phyloP scores from a whole-genome alignment of 495 filamentous ascomycete genomes.

The Hyphodiscus hymeniophilus region DNA sequence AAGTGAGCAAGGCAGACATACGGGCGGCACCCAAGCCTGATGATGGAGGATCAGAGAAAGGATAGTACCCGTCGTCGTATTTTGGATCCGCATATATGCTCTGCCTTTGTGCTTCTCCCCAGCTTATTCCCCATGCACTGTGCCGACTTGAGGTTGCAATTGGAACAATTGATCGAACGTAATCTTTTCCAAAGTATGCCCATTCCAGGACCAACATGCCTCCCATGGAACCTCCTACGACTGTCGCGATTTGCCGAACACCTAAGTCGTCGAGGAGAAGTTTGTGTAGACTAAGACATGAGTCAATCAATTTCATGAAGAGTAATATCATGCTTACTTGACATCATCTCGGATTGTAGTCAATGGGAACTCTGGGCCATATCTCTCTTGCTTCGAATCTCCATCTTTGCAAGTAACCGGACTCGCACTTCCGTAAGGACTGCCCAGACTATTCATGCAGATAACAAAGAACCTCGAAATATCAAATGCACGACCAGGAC shows the following conservation, averaged over 20 bases:
- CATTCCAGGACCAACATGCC: slow-evolving; percentile 97
- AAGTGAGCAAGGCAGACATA: slow-evolving; percentile 93
- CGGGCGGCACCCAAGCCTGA: slow-evolving; percentile 88
- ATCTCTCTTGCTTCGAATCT: slow-evolving; percentile 61
- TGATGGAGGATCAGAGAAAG: slow-evolving; percentile 71
- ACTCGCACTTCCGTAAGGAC: slow-evolving; percentile 93
- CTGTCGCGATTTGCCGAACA: slow-evolving; percentile 75
- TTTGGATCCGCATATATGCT: slow-evolving; percentile 98
- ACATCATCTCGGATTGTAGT: slow-evolving; percentile 95
- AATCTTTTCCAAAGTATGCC: slow-evolving; percentile 91
- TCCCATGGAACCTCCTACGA: slow-evolving; percentile 96
- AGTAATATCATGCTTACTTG: slow-evolving; percentile 46
- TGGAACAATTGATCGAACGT: slow-evolving; percentile 83
- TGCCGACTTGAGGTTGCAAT: slow-evolving; percentile 93
- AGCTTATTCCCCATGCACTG: slow-evolving; percentile 98
- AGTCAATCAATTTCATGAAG: slow-evolving; percentile 19
- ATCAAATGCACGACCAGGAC: slow-evolving; percentile 86
- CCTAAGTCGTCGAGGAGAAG: slow-evolving; percentile 84
- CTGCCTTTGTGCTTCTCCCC: slow-evolving; percentile 95
- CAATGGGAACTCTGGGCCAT: slow-evolving; percentile 93
- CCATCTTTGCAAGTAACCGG: slow-evolving; percentile 85
- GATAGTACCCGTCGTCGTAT: slow-evolving; percentile 94
- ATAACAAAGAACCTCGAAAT: slow-evolving; percentile 86
- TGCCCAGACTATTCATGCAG: slow-evolving; percentile 93
- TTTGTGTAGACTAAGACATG: slow-evolving; percentile 67